Conservation (phyloP, 306 rosid species). For the Cucumis sativus region Cucumber_9930_V3 NC_026657.2:18602501-18603000, state of each 20-base stretch:
- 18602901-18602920: neutral
- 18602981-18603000: conserved; percentile 49
- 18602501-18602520: conserved; percentile 72
- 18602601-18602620: neutral
- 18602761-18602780: neutral
- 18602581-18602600: neutral
- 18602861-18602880: neutral
- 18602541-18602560: neutral
- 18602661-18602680: neutral
- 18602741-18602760: neutral
- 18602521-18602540: neutral
- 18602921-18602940: neutral
- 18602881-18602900: neutral
- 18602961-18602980: neutral
- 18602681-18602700: neutral
- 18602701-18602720: neutral
- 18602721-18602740: neutral
- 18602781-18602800: neutral
- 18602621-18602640: neutral
- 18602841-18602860: neutral
- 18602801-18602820: neutral
- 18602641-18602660: neutral
- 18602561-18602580: neutral
- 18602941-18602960: neutral
- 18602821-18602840: neutral